Evolutionary conservation across 2,329 filamentous ascomycete species (phyloP).

Genomic region (Macrophomina pseudophaseolina): DNA sequence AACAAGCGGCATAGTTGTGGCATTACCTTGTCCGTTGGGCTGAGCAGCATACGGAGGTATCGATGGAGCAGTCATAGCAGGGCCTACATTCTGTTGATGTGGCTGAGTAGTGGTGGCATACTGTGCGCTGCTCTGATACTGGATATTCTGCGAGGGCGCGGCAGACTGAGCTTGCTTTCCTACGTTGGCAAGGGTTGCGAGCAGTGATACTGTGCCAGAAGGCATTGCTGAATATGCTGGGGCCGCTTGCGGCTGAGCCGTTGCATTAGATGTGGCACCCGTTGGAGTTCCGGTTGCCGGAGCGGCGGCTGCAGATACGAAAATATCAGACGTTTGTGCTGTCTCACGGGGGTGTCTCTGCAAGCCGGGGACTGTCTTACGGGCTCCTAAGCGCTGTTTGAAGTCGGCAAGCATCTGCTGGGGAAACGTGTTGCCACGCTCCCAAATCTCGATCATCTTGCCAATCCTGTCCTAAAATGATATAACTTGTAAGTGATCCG

Average conservation of each 20-base stretch:
- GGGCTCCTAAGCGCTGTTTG: conserved; percentile 59
- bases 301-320: conserved; percentile 24
- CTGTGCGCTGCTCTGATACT: conserved; percentile 15
- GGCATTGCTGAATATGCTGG: conserved; percentile 32
- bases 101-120: conserved; percentile 19
- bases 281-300: conserved; percentile 7
- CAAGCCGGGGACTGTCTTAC: conserved; percentile 14
- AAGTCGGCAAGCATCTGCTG: conserved; percentile 77
- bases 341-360: not conserved
- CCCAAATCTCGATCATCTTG: conserved; percentile 97
- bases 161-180: conserved; percentile 35
- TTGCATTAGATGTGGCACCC: conserved; percentile 29
- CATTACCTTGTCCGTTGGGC: conserved; percentile 24
- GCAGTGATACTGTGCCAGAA: conserved; percentile 38
- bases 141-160: conserved; percentile 7
- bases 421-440: conserved; percentile 92
- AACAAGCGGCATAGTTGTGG: conserved; percentile 31
- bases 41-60: conserved; percentile 26
- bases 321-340: conserved; percentile 29
- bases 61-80: conserved; percentile 23
- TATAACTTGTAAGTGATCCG: conserved; percentile 16
- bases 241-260: conserved; percentile 33
- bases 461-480: conserved; percentile 80
- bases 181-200: conserved; percentile 41
- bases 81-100: conserved; percentile 28